Percentiles rank a stretch among this genome's conserved stretches.
Evolutionary conservation across 306 rosid genomes (phyloP).

Genomic region (Ammopiptanthus mongolicus): DNA sequence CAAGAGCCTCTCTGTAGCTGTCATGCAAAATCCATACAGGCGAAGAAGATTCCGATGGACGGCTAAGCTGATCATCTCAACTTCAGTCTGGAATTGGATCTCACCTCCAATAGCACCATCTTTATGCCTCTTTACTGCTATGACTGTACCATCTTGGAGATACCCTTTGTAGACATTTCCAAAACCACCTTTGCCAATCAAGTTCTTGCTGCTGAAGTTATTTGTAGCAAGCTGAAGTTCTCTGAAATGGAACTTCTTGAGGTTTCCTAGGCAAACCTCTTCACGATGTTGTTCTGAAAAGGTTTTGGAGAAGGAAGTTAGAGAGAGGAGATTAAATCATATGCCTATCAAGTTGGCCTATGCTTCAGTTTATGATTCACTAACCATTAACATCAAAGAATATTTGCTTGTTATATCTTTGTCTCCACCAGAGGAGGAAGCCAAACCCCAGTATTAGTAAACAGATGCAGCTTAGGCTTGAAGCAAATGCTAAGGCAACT

Average conservation of each 20-base stretch:
- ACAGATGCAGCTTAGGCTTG: conserved; percentile 73
- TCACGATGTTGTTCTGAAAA: conserved; percentile 70
- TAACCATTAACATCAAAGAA: conserved; percentile 84
- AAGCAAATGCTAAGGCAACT: conserved; percentile 75
- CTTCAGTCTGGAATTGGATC: conserved; percentile 88
- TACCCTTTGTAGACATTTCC: conserved; percentile 94
- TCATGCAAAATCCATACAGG: conserved; percentile 82
- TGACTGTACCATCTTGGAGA: conserved; percentile 67
- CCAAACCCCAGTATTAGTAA: conserved; percentile 69
- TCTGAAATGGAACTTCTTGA: conserved; percentile 73
- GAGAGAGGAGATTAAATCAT: neutral
- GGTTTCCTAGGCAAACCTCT: conserved; percentile 84
- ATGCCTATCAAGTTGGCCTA: neutral
- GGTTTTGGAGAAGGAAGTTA: neutral
- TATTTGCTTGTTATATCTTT: conserved; percentile 74
- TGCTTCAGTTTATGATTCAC: conserved; percentile 24
- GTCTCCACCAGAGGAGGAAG: conserved; percentile 89
- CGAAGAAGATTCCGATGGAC: conserved; percentile 92
- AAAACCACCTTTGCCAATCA: conserved; percentile 89
- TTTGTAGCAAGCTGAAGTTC: conserved; percentile 89
- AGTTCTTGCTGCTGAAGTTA: conserved; percentile 82
- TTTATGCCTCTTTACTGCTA: conserved; percentile 89
- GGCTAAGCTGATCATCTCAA: conserved; percentile 96
- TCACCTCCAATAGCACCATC: conserved; percentile 88
- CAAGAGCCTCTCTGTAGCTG: conserved; percentile 75